A percentile compares a stretch with the other conserved stretches of the same genome.
Conservation (phyloP, 78 protist species). For the Dictyostelium capitatum region DNA sequence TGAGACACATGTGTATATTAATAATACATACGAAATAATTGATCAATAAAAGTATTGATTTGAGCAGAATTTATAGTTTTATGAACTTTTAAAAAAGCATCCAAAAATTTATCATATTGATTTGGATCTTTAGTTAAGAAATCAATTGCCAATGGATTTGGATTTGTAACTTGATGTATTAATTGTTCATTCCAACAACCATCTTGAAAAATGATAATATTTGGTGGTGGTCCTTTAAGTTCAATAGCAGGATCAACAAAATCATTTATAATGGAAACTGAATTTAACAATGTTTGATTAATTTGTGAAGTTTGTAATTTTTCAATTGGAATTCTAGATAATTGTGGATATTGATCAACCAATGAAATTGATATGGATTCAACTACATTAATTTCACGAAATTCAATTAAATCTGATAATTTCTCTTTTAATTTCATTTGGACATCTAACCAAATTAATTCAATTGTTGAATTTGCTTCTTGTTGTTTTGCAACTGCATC, state of each 20-base stretch:
- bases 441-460: slow-evolving; percentile 31
- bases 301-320: background rate
- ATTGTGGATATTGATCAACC: slow-evolving; percentile 12
- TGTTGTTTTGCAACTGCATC: slow-evolving; percentile 52
- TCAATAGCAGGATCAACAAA: background rate
- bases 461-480: slow-evolving; percentile 38
- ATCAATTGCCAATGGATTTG: slow-evolving; percentile 2
- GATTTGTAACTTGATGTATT: slow-evolving; percentile 9
- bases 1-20: too few species aligned
- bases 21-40: slow-evolving; percentile 26
- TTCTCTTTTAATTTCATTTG: background rate
- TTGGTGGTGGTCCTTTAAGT: slow-evolving; percentile 16
- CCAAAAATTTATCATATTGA: background rate
- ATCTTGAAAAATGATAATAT: slow-evolving; percentile 25
- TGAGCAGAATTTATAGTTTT: background rate
- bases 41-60: slow-evolving; percentile 25
- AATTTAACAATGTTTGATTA: slow-evolving; percentile 11
- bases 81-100: background rate
- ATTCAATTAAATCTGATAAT: slow-evolving; percentile 3
- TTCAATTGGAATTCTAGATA: background rate
- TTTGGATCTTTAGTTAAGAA: background rate
- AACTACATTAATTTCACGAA: slow-evolving; percentile 21
- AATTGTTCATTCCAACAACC: slow-evolving; percentile 24
- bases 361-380: slow-evolving; percentile 37
- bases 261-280: slow-evolving; percentile 42